Evolutionary conservation across 164 flowering plant species (phyloP).

Genomic region (Liquidambar formosana): DNA sequence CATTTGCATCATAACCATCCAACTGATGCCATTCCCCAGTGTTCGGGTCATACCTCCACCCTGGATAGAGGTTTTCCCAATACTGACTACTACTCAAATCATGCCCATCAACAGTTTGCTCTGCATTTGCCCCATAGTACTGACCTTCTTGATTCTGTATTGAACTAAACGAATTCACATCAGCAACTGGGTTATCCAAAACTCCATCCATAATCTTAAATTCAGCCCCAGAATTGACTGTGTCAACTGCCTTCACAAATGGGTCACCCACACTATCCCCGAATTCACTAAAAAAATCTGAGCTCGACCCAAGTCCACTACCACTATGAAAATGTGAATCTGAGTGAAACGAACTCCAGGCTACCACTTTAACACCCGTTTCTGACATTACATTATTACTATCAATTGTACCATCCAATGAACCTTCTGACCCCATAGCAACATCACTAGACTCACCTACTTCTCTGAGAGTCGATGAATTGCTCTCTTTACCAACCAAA

Average conservation of each 20-base stretch:
- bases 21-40: constrained; percentile 22
- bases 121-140: neutral
- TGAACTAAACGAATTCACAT: neutral
- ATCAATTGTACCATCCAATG: neutral
- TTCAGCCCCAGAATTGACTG: neutral
- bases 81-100: constrained; percentile 10
- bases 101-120: constrained; percentile 8
- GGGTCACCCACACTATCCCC: constrained; percentile 10
- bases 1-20: constrained; percentile 8
- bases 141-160: constrained; percentile 4
- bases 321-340: constrained; percentile 2
- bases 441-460: constrained; percentile 9
- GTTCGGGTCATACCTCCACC: constrained; percentile 20
- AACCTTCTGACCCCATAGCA: neutral
- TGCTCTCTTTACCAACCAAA: constrained; percentile 8
- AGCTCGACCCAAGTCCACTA: constrained; percentile 10
- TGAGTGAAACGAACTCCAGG: constrained; percentile 20
- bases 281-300: constrained; percentile 19
- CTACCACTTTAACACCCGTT: constrained; percentile 17
- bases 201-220: neutral
- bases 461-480: neutral
- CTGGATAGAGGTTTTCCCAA: constrained; percentile 21
- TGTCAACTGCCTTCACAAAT: constrained; percentile 7
- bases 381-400: neutral
- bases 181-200: constrained; percentile 5